Evolutionary conservation across 1,284 basidiomycete species (phyloP).

Genomic region (Apiotrichum laibachii): DNA sequence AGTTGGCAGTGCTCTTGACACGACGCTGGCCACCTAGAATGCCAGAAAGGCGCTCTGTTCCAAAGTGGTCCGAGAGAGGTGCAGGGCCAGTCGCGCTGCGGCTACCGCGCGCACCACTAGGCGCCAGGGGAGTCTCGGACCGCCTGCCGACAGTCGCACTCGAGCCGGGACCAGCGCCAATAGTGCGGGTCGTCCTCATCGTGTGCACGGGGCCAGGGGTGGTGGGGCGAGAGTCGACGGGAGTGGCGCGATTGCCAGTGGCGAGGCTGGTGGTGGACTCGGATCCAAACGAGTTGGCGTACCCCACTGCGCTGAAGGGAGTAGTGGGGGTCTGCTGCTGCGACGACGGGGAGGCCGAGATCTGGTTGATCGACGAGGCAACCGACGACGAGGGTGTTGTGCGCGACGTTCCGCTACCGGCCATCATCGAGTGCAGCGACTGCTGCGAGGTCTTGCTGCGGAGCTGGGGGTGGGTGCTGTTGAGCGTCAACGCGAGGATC

Average conservation of each 20-base stretch:
- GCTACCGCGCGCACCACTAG: background rate
- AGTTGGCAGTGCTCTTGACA: slow-evolving; percentile 16
- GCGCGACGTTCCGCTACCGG: background rate
- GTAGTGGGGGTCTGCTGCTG: slow-evolving; percentile 10
- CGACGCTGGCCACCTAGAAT: slow-evolving; percentile 4
- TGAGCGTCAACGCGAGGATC: slow-evolving; percentile 32
- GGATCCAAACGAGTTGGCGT: slow-evolving; percentile 2
- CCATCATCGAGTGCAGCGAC: slow-evolving; percentile 10
- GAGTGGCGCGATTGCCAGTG: background rate
- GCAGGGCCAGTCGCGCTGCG: slow-evolving; percentile 13
- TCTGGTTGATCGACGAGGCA: slow-evolving; percentile 9
- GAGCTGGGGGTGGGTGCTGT: slow-evolving; percentile 6
- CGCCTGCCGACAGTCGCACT: background rate
- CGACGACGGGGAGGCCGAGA: slow-evolving; percentile 3
- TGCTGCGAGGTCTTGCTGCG: slow-evolving; percentile 10
- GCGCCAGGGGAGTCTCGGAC: slow-evolving; percentile 3
- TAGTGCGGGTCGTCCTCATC: slow-evolving; percentile 2
- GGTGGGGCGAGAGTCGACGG: background rate
- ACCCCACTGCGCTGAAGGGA: background rate
- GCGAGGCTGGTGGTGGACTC: background rate
- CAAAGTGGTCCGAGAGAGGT: slow-evolving; percentile 7
- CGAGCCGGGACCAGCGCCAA: background rate
- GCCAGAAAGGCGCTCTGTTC: slow-evolving; percentile 7
- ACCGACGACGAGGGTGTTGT: slow-evolving; percentile 1
- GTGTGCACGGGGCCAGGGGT: slow-evolving; percentile 9